phyloP scores from a whole-genome alignment of 179 eudicot species.

The Silene noctiflora region DNA sequence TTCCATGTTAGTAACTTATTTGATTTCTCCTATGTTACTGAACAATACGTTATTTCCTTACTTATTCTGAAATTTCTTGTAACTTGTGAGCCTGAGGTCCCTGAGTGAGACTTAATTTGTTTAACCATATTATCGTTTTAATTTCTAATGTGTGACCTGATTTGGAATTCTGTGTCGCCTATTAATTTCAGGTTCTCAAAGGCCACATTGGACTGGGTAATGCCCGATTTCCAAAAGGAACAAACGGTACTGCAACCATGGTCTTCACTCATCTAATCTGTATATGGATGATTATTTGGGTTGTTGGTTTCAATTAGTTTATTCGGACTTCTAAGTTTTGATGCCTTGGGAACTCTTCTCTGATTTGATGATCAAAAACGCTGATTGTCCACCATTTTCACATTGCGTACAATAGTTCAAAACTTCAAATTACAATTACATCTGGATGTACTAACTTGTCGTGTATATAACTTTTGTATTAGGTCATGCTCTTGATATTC shows the following conservation, averaged over 20 bases:
- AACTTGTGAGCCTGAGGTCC: too few relatives aligned
- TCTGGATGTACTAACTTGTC: not conserved
- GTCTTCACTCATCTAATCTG: slow-evolving; percentile 3
- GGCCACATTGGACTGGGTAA: slow-evolving; percentile 81
- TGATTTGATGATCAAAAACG: not conserved
- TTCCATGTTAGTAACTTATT: not conserved
- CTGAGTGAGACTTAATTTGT: not conserved
- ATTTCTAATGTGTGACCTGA: not conserved
- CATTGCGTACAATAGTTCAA: not conserved
- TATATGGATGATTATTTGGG: not conserved
- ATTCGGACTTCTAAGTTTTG: not conserved
- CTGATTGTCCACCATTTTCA: not conserved
- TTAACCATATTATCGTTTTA: not conserved
- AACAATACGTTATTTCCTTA: not conserved
- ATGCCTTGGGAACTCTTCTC: slow-evolving; percentile 1
- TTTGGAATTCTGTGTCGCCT: not conserved
- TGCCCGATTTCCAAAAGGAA: slow-evolving; percentile 95
- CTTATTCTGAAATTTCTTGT: not conserved
- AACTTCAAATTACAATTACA: not conserved
- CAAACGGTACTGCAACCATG: slow-evolving; percentile 53
- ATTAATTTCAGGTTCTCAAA: slow-evolving; percentile 70
- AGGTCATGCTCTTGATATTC: slow-evolving; percentile 85
- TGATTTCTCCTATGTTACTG: not conserved
- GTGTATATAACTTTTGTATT: slow-evolving; percentile 8
- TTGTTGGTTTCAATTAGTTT: too few relatives aligned